These are phyloP conservation scores for Trichoderma sp. DNA, from an alignment of 2,329 filamentous ascomycete genomes.

Conservation along the genomic window DNA sequence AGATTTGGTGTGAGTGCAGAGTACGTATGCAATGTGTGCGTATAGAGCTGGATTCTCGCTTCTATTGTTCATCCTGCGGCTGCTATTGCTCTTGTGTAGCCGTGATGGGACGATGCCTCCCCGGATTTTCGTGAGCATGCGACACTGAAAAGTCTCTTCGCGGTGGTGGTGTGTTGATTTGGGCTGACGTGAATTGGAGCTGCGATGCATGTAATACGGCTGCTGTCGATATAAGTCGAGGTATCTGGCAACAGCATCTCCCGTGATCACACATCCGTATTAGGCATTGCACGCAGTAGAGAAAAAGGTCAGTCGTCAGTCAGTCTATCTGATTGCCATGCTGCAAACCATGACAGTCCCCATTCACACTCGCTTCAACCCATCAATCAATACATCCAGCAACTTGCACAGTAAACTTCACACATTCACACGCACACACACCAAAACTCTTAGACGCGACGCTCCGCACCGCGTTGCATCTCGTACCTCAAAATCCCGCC, in stretches of 20 bases:
- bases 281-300: no score
- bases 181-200: not conserved
- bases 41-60: not conserved
- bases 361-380: not conserved
- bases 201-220: not conserved
- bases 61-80: not conserved
- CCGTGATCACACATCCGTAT: no score
- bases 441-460: not conserved
- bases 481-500: constrained; percentile 14
- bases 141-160: not conserved
- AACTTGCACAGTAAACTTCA: not conserved
- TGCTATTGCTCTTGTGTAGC: not conserved
- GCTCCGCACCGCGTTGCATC: constrained; percentile 1
- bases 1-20: not conserved
- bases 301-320: not conserved
- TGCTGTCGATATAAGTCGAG: not conserved
- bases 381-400: not conserved
- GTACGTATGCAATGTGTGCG: not conserved
- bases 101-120: not conserved
- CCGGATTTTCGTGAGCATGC: not conserved
- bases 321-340: not conserved
- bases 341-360: no score
- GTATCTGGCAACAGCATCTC: not conserved
- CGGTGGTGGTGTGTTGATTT: not conserved
- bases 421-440: not conserved